phyloP scores from a whole-genome alignment of 345 rosid species.

The Linum trigynum region DNA sequence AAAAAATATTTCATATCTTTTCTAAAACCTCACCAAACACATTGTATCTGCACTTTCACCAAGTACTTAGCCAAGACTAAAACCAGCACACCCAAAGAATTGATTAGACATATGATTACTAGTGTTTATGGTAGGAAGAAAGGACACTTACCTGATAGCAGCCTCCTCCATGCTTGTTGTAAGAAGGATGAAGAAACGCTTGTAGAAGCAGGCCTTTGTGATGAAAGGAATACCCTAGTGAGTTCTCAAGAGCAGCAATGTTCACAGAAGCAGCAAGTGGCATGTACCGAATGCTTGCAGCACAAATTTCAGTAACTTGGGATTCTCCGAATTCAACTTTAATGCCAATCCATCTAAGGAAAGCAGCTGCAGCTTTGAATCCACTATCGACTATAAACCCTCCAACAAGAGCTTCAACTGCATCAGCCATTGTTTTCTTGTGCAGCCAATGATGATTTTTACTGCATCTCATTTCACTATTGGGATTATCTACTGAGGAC shows the following conservation, averaged over 20 bases:
- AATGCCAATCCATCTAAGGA: conserved; percentile 87
- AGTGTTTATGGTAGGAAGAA: conserved; percentile 5
- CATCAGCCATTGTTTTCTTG: conserved; percentile 84
- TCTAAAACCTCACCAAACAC: no score
- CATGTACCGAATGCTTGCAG: conserved; percentile 45
- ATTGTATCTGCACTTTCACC: no score
- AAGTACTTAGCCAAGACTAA: no score
- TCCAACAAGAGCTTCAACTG: conserved; percentile 87
- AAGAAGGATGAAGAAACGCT: conserved; percentile 89
- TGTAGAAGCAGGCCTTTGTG: conserved; percentile 76
- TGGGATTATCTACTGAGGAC: conserved; percentile 19
- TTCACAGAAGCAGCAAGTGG: conserved; percentile 39
- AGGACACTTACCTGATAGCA: conserved; percentile 67
- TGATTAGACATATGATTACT: background rate
- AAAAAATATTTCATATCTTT: no score
- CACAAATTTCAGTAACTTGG: conserved; percentile 46
- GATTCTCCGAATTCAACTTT: conserved; percentile 47
- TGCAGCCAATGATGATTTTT: conserved; percentile 74
- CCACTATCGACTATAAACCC: conserved; percentile 87
- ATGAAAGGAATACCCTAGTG: conserved; percentile 43
- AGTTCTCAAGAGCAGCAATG: conserved; percentile 38
- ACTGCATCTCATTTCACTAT: conserved; percentile 57
- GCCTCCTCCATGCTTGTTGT: conserved; percentile 73
- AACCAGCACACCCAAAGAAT: no score
- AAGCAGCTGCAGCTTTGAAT: conserved; percentile 73